These are phyloP conservation scores for Botrytis fragariae DNA, from an alignment of 2,329 filamentous ascomycete species.

Conservation along the genomic window DNA sequence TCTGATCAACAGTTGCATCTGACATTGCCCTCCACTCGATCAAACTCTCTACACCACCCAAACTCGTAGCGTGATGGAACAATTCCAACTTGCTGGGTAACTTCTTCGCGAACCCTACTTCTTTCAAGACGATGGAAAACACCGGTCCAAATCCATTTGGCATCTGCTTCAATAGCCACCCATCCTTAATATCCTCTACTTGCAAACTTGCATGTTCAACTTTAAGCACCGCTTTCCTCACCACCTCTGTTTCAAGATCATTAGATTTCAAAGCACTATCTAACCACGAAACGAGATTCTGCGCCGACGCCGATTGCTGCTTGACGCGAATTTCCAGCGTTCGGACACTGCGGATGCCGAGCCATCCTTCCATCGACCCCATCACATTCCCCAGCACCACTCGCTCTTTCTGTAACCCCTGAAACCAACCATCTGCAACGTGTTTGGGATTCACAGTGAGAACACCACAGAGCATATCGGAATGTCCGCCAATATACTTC, in stretches of 20 bases:
- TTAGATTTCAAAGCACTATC: slow-evolving; percentile 36
- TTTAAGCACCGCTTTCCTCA: slow-evolving; percentile 55
- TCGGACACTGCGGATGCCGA: slow-evolving; percentile 80
- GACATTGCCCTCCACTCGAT: slow-evolving; percentile 96
- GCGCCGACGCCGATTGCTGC: slow-evolving; percentile 71
- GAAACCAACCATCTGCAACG: slow-evolving; percentile 55
- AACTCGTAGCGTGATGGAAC: slow-evolving; percentile 92
- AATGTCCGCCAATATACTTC: slow-evolving; percentile 96
- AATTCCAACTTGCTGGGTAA: slow-evolving; percentile 76
- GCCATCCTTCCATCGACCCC: slow-evolving; percentile 88
- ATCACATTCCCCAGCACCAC: slow-evolving; percentile 79
- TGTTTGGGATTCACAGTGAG: slow-evolving; percentile 60
- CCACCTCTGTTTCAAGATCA: slow-evolving; percentile 34
- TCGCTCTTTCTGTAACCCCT: slow-evolving; percentile 58
- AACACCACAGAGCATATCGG: slow-evolving; percentile 87
- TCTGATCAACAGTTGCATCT: slow-evolving; percentile 68
- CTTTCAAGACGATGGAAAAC: slow-evolving; percentile 69
- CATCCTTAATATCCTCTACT: slow-evolving; percentile 53
- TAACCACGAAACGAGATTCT: slow-evolving; percentile 70
- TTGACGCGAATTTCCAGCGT: slow-evolving; percentile 81
- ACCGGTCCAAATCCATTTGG: slow-evolving; percentile 86
- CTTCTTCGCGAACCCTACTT: slow-evolving; percentile 57
- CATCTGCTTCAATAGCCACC: slow-evolving; percentile 87
- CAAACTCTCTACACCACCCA: slow-evolving; percentile 91
- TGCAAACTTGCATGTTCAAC: slow-evolving; percentile 82